Conservation (phyloP, 129 eudicot species). For the Centaurea solstitialis region DNA sequence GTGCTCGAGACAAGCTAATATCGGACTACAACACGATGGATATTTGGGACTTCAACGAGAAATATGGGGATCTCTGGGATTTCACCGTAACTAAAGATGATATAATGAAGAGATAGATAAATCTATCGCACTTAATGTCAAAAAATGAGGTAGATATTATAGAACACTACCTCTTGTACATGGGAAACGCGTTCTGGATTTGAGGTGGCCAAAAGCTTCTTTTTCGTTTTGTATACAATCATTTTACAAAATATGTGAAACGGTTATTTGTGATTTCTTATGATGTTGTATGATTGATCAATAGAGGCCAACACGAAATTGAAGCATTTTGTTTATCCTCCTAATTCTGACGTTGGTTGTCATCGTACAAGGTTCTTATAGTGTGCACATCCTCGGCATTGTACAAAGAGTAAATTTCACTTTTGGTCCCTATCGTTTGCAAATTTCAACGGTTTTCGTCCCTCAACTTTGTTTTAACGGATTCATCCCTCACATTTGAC, state of each 20-base stretch:
- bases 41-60: slow-evolving; percentile 95
- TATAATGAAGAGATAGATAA: slow-evolving; percentile 57
- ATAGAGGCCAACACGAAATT: neutral
- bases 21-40: slow-evolving; percentile 93
- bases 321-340: neutral
- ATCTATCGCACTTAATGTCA: neutral
- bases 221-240: slow-evolving; percentile 8
- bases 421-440: too few relatives aligned
- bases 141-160: neutral
- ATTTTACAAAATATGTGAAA: neutral
- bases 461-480: too few relatives aligned
- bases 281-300: neutral
- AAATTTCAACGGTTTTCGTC: too few relatives aligned
- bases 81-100: slow-evolving; percentile 74
- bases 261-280: neutral
- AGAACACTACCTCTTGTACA: slow-evolving; percentile 24
- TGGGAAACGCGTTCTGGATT: neutral
- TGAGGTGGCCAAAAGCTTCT: neutral
- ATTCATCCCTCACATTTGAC: too few relatives aligned
- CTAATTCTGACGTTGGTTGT: neutral
- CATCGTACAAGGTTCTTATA: neutral
- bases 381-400: neutral
- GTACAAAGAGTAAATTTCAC: neutral
- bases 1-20: slow-evolving; percentile 88
- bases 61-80: slow-evolving; percentile 97